Conservation (phyloP, 352 stramenopile genomes). For the Globisporangium iwayamae region DNA sequence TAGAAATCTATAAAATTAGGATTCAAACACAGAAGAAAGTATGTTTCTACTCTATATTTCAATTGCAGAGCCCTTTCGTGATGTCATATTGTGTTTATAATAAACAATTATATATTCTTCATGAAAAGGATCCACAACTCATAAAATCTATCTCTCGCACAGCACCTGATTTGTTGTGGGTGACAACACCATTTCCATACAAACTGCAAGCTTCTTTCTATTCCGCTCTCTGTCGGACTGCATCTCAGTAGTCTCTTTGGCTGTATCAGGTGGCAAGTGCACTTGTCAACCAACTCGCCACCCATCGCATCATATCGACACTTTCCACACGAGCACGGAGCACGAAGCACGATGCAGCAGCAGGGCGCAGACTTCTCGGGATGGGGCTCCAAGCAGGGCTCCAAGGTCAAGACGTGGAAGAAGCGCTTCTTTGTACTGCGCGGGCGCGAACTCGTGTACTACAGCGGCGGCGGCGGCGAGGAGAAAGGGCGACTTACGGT, state of each 20-base stretch:
- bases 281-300: not conserved
- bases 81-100: too few relatives aligned
- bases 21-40: not conserved
- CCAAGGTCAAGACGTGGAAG: slow-evolving; percentile 51
- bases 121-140: too few relatives aligned
- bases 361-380: slow-evolving; percentile 36
- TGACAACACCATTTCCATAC: too few relatives aligned
- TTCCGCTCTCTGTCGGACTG: too few relatives aligned
- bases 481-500: slow-evolving; percentile 65
- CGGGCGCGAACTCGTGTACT: slow-evolving; percentile 32
- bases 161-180: too few relatives aligned
- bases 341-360: not conserved
- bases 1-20: not conserved
- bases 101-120: too few relatives aligned
- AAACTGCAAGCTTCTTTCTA: too few relatives aligned
- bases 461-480: slow-evolving; percentile 36
- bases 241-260: too few relatives aligned
- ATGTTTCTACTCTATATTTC: too few relatives aligned
- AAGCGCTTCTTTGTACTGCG: slow-evolving; percentile 49
- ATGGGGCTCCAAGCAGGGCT: slow-evolving; percentile 73
- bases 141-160: too few relatives aligned
- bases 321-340: too few relatives aligned
- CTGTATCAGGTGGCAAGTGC: not conserved
- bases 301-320: not conserved
- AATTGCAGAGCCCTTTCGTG: too few relatives aligned